Evolutionary conservation across 371 early-diverging fungal genomes (phyloP), one percentile per base, ranked within the genome.

Genomic region (Mucor piriformis): DNA sequence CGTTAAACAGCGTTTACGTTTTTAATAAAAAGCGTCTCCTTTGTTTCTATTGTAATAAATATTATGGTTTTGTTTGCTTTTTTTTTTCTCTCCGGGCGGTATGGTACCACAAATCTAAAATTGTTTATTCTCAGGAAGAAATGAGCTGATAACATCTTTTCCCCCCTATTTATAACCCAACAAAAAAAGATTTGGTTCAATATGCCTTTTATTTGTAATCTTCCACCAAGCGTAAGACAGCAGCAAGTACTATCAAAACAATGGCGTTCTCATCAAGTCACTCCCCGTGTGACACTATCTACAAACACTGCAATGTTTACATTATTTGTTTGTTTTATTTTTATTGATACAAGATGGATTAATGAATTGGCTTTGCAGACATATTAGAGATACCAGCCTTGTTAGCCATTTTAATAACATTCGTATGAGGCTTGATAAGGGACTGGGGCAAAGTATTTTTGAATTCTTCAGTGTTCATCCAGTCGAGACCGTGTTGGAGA

Each of bases 401-500:
- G 3, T 65, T 43, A 32, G 81, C 77, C 74, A 83, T 76, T 15
- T 57, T 50, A 33, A 70, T 55, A 33, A 74, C 51, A 54, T 83
- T 83, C 3, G 66, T 70, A 57, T 71, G 74, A 23, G 80, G 76
- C 32, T 58, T 65, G 23, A 59, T 29, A 38, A 81, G 59, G 15
- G 74, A 71, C 8, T 55, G 55, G 13, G 80, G 76, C 0, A 83
- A 67, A 3, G 72, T 71, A 29, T 61, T 35, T 16, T 60, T 59
- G 56, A 83, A 83, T 3, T 61, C 58, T 29, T 70, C 67, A 0
- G 67, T 60, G 4, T 69, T 46, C 81, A 79, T 79, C 83, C 83
- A 83, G 11, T 66, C 76, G 35, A 83, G 58, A 2, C 80, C 83
- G 56, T 83, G 83, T 40, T 83, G 83, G 51, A 83, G 70, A 21